These are phyloP conservation scores for Microbotryomycetes sp. DNA, from an alignment of 1,284 basidiomycete species.

Conservation along the genomic window DNA sequence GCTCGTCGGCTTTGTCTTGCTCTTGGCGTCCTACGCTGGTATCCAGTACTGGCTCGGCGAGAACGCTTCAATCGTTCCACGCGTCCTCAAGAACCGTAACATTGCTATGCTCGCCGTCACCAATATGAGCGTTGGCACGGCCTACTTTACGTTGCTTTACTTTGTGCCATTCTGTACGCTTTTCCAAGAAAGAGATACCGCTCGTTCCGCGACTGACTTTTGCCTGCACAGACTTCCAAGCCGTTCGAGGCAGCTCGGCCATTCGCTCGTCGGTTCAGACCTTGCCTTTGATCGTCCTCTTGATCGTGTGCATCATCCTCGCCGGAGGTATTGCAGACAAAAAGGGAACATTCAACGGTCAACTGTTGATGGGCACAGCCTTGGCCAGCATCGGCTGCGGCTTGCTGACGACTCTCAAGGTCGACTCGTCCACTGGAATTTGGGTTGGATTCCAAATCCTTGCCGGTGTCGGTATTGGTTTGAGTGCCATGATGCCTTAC, in stretches of 20 bases:
- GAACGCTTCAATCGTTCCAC: slow-evolving; percentile 33
- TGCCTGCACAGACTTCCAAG: slow-evolving; percentile 1
- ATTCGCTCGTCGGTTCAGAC: slow-evolving; percentile 21
- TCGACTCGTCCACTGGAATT: slow-evolving; percentile 38
- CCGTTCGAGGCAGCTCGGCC: slow-evolving; percentile 29
- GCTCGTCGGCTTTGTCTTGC: slow-evolving; percentile 32
- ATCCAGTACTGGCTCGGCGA: slow-evolving; percentile 33
- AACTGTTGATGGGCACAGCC: slow-evolving; percentile 38
- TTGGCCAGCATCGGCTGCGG: slow-evolving; percentile 44
- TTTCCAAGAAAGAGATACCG: slow-evolving; percentile 3
- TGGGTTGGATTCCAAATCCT: slow-evolving; percentile 48
- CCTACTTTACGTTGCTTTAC: not conserved
- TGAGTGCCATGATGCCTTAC: not conserved
- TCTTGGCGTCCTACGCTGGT: slow-evolving; percentile 21
- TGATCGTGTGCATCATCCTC: slow-evolving; percentile 30
- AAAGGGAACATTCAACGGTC: slow-evolving; percentile 43
- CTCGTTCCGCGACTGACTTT: slow-evolving; percentile 5
- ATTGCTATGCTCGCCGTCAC: slow-evolving; percentile 9
- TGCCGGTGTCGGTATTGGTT: slow-evolving; percentile 20
- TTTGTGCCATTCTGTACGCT: not conserved
- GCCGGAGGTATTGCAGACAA: slow-evolving; percentile 29
- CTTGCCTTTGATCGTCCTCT: slow-evolving; percentile 32
- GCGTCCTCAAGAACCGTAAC: slow-evolving; percentile 30
- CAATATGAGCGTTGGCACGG: slow-evolving; percentile 23
- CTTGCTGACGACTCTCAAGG: slow-evolving; percentile 44